Conservation (phyloP, 2,329 filamentous ascomycete genomes). For the Arthroderma sp. region DNA sequence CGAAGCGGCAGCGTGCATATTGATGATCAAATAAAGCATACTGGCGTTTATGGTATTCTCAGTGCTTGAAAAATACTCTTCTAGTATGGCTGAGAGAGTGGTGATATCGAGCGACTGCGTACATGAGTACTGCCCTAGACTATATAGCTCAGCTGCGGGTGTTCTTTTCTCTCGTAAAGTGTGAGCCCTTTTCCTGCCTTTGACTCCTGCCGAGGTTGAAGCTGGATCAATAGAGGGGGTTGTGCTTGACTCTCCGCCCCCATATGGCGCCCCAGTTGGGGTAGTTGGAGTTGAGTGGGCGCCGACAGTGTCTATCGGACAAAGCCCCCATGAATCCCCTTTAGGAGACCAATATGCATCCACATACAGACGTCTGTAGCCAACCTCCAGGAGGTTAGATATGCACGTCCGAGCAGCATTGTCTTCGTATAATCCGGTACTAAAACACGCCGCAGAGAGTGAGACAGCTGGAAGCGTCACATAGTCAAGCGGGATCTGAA, state of each 20-base stretch:
- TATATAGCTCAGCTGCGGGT: slow-evolving; percentile 26
- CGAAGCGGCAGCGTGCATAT: slow-evolving; percentile 46
- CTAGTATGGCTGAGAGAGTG: slow-evolving; percentile 39
- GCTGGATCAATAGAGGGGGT: not conserved
- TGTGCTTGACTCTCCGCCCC: not conserved
- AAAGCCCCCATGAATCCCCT: slow-evolving; percentile 46
- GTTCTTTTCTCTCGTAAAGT: not conserved
- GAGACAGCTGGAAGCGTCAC: slow-evolving; percentile 47
- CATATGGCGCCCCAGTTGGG: not conserved
- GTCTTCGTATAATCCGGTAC: slow-evolving; percentile 42
- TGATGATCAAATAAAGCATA: slow-evolving; percentile 43
- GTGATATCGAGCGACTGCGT: slow-evolving; percentile 41
- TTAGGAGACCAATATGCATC: slow-evolving; percentile 54
- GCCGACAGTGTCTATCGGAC: slow-evolving; percentile 37
- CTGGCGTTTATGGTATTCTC: slow-evolving; percentile 44
- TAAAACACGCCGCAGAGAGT: slow-evolving; percentile 49
- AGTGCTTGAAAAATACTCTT: slow-evolving; percentile 43
- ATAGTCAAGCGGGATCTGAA: slow-evolving; percentile 51
- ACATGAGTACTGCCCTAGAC: slow-evolving; percentile 46
- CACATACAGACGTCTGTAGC: slow-evolving; percentile 46
- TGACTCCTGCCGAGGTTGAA: slow-evolving; percentile 4
- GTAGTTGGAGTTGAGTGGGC: slow-evolving; percentile 11
- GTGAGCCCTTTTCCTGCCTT: not conserved
- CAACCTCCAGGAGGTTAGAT: slow-evolving; percentile 50
- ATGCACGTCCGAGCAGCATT: slow-evolving; percentile 43